phyloP scores from a whole-genome alignment of 2,329 filamentous ascomycete species.

The Colletotrichum sp. region DNA sequence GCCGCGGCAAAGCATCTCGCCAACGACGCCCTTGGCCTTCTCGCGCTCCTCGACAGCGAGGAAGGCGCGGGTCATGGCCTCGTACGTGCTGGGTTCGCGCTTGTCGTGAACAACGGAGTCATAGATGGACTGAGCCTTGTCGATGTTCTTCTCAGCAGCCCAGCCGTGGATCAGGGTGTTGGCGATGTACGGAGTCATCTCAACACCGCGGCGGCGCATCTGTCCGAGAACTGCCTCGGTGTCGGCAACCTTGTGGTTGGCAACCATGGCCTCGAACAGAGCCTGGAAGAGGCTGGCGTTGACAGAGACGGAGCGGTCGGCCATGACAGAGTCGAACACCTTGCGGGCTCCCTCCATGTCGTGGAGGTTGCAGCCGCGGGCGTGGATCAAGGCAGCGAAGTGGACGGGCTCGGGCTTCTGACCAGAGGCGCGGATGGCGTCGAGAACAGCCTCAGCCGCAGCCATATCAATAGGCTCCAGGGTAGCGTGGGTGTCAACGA shows the following conservation, averaged over 20 bases:
- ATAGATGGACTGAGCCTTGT: slow-evolving; percentile 81
- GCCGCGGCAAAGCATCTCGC: slow-evolving; percentile 88
- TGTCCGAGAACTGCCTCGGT: slow-evolving; percentile 76
- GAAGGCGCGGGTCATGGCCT: slow-evolving; percentile 96
- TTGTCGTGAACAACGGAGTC: slow-evolving; percentile 76
- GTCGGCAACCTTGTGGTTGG: slow-evolving; percentile 83
- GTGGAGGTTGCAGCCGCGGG: slow-evolving; percentile 91
- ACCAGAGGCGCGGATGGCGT: slow-evolving; percentile 76
- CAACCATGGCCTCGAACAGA: slow-evolving; percentile 95
- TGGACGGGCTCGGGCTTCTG: slow-evolving; percentile 89
- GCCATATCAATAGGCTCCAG: slow-evolving; percentile 89
- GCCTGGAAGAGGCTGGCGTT: slow-evolving; percentile 94
- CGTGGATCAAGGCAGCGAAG: slow-evolving; percentile 94
- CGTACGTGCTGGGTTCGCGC: slow-evolving; percentile 96
- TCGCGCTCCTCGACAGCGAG: slow-evolving; percentile 82
- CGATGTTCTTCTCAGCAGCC: slow-evolving; percentile 83
- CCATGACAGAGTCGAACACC: slow-evolving; percentile 82
- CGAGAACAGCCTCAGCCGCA: slow-evolving; percentile 84
- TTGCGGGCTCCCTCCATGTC: slow-evolving; percentile 84
- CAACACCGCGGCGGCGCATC: slow-evolving; percentile 77
- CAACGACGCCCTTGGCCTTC: slow-evolving; percentile 78
- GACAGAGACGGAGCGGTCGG: slow-evolving; percentile 68
- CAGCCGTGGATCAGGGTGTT: slow-evolving; percentile 98
- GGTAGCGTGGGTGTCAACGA: slow-evolving; percentile 94
- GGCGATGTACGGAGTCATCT: slow-evolving; percentile 96